A percentile compares a stretch with the other conserved stretches of the same genome.
These are phyloP conservation scores for Garcia nutans DNA, from an alignment of 345 rosid genomes.

Conservation along the genomic window DNA sequence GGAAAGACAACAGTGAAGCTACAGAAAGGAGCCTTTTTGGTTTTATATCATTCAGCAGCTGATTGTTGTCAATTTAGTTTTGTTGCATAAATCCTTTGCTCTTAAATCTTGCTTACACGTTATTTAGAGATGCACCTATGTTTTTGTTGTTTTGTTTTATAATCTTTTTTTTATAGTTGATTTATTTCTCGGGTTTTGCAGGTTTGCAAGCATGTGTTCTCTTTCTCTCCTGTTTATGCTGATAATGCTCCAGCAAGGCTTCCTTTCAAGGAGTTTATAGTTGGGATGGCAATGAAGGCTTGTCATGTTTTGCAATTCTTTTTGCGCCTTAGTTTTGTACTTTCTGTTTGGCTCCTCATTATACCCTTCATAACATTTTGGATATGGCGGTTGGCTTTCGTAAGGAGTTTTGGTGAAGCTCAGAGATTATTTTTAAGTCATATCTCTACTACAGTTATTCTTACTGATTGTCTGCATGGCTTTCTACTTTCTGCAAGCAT, in stretches of 20 bases:
- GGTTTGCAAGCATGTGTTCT: slow-evolving; percentile 97
- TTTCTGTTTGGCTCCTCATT: slow-evolving; percentile 92
- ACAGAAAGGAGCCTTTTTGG: neutral
- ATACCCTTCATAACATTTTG: slow-evolving; percentile 95
- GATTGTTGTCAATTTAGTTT: neutral
- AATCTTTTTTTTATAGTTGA: neutral
- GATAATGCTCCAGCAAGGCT: slow-evolving; percentile 96
- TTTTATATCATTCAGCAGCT: neutral
- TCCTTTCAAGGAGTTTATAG: slow-evolving; percentile 95
- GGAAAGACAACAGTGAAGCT: neutral
- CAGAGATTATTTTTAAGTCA: slow-evolving; percentile 92
- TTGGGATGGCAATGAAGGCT: slow-evolving; percentile 95
- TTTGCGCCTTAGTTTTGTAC: slow-evolving; percentile 88
- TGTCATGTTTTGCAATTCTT: slow-evolving; percentile 91
- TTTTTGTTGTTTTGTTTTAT: neutral
- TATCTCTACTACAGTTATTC: slow-evolving; percentile 73
- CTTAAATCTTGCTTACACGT: neutral
- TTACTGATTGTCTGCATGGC: slow-evolving; percentile 97
- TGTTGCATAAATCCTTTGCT: no score
- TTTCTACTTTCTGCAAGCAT: slow-evolving; percentile 97
- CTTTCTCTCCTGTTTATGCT: slow-evolving; percentile 97
- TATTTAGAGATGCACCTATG: neutral
- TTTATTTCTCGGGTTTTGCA: slow-evolving; percentile 26
- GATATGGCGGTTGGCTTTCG: slow-evolving; percentile 95
- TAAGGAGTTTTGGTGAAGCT: slow-evolving; percentile 92